Conservation (phyloP, 1,284 basidiomycete species). For the Vanrija pseudolonga region DNA sequence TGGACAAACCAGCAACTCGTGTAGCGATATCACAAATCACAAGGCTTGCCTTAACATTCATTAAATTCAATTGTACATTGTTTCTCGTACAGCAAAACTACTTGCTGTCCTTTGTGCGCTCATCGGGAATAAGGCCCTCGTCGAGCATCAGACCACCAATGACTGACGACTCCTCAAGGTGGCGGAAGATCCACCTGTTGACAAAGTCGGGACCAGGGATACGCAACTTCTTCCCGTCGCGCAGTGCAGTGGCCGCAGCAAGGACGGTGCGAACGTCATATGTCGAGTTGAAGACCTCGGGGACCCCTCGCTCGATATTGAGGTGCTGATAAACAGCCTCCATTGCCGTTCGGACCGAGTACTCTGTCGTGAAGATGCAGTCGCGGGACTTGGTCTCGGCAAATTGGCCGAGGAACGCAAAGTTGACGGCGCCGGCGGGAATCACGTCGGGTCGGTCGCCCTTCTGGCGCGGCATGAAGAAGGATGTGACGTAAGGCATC, state of each 20-base stretch:
- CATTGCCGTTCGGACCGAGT: constrained; percentile 3
- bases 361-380: constrained; percentile 4
- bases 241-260: not conserved
- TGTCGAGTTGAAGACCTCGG: constrained; percentile 1
- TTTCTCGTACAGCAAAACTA: too few species aligned
- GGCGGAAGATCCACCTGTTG: too few species aligned
- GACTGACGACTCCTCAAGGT: too few species aligned
- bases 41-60: too few species aligned
- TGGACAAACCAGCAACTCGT: too few species aligned
- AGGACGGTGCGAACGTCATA: not conserved
- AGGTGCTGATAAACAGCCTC: constrained; percentile 1
- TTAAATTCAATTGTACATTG: too few species aligned
- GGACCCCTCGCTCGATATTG: not conserved
- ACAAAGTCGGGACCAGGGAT: too few species aligned
- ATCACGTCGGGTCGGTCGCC: not conserved
- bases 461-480: constrained; percentile 1
- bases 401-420: constrained; percentile 4
- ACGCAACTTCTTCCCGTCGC: not conserved
- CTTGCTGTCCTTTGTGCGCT: too few species aligned
- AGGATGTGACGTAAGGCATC: constrained; percentile 1
- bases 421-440: not conserved
- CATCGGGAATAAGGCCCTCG: too few species aligned
- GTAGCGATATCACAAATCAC: too few species aligned
- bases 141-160: too few species aligned
- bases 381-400: not conserved